Percentiles rank a stretch among this genome's conserved stretches.
Conservation (phyloP, 129 eudicot genomes). For the Oenanthe sinensis region DNA sequence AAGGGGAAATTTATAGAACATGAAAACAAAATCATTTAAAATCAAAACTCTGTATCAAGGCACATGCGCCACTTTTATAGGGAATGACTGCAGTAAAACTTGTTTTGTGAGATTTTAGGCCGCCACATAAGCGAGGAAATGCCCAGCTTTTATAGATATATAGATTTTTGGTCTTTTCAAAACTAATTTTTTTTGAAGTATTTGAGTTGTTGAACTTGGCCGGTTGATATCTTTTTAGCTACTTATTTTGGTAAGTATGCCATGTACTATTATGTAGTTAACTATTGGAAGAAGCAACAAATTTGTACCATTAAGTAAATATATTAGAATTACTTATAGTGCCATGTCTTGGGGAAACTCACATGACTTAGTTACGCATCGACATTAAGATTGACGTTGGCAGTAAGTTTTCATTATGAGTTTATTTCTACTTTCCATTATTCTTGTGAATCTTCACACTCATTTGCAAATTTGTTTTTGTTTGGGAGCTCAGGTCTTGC, state of each 20-base stretch:
- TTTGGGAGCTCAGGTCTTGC: constrained; percentile 61
- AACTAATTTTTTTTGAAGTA: not conserved
- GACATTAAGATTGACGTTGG: not conserved
- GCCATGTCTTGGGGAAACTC: not conserved
- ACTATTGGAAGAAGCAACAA: not conserved
- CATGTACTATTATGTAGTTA: not conserved
- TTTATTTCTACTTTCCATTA: not conserved
- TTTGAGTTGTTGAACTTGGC: not conserved
- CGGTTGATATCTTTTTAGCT: not conserved
- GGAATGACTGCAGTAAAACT: too few species aligned
- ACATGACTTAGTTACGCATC: not conserved
- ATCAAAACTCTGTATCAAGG: too few species aligned
- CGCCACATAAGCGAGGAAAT: too few species aligned
- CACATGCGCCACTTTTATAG: too few species aligned
- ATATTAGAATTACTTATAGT: not conserved
- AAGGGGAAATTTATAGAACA: too few species aligned
- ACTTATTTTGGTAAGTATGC: not conserved
- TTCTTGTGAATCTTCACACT: not conserved
- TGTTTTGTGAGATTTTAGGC: too few species aligned
- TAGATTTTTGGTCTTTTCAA: not conserved
- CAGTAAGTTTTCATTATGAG: constrained; percentile 8
- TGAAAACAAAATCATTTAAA: too few species aligned
- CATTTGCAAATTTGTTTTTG: constrained; percentile 13
- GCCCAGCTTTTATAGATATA: too few species aligned
- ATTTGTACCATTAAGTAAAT: not conserved